Evolutionary conservation across 2,329 filamentous ascomycete genomes (phyloP).

Genomic region (Mollisia scopiformis): DNA sequence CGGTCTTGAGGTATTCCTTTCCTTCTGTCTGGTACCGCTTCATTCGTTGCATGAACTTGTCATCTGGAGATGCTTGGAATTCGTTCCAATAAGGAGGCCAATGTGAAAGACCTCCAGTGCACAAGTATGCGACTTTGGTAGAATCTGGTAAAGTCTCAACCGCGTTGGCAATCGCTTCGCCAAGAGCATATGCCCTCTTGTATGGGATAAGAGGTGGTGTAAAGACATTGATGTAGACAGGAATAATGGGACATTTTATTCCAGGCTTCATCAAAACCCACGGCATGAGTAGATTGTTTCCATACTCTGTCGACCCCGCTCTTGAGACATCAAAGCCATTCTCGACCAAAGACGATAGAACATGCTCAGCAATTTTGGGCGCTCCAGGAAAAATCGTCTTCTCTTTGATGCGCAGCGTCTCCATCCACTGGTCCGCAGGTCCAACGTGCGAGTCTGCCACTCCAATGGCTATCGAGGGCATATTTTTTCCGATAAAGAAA

Average conservation of each 20-base stretch:
- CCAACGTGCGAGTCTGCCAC: conserved; percentile 33
- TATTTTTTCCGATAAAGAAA: conserved; percentile 36
- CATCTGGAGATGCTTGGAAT: conserved; percentile 30
- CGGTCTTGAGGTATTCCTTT: conserved; percentile 27
- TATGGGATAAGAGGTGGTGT: conserved; percentile 36
- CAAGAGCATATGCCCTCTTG: conserved; percentile 35
- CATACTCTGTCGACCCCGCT: conserved; percentile 33
- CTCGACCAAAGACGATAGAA: conserved; percentile 28
- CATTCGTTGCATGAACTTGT: conserved; percentile 35
- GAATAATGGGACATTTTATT: conserved; percentile 31
- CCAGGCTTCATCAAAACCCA: conserved; percentile 35
- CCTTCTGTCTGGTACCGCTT: conserved; percentile 36
- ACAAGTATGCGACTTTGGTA: conserved; percentile 22
- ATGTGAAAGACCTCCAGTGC: conserved; percentile 35
- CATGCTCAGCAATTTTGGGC: conserved; percentile 32
- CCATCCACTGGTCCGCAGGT: conserved; percentile 37
- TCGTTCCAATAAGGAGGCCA: conserved; percentile 38
- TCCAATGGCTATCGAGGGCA: conserved; percentile 34
- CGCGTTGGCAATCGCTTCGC: conserved; percentile 33
- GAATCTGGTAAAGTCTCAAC: conserved; percentile 26
- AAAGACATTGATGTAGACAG: conserved; percentile 37
- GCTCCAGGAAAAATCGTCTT: conserved; percentile 33
- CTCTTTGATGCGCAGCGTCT: conserved; percentile 30
- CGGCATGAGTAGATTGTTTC: conserved; percentile 37
- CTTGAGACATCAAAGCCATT: conserved; percentile 33